Evolutionary conservation across 805 yeast genomes (phyloP).

Genomic region (Saccharomyces kudriavzevii): DNA sequence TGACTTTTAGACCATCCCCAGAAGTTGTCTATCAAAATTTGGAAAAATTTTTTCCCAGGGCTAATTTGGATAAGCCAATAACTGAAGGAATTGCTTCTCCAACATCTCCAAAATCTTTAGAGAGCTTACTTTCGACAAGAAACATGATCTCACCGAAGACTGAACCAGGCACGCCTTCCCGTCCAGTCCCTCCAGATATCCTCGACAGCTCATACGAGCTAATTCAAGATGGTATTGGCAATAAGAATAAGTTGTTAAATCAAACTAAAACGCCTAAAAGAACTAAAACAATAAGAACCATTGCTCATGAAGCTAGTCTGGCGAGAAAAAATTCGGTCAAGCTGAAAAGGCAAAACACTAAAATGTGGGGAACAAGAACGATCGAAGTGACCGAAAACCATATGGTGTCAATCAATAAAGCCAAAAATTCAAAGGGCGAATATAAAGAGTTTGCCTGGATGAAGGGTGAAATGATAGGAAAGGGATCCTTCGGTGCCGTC

Average conservation of each 20-base stretch:
- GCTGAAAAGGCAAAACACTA: conserved; percentile 73
- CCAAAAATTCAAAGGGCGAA: conserved; percentile 57
- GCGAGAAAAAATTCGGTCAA: conserved; percentile 37
- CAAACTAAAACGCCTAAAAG: conserved; percentile 37
- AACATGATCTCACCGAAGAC: neutral
- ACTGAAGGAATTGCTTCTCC: conserved; percentile 64
- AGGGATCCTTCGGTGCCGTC: conserved; percentile 94
- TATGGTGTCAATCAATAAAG: conserved; percentile 55
- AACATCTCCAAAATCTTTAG: conserved; percentile 37
- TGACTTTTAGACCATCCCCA: conserved; percentile 89
- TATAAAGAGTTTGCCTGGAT: conserved; percentile 93
- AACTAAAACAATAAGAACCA: conserved; percentile 86
- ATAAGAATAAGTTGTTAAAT: neutral
- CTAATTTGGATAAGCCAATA: conserved; percentile 87
- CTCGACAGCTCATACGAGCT: neutral
- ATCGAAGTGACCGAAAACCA: conserved; percentile 80
- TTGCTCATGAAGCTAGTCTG: conserved; percentile 83
- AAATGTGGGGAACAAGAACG: conserved; percentile 94
- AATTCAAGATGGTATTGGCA: neutral
- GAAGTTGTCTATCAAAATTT: conserved; percentile 88
- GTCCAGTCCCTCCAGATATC: neutral
- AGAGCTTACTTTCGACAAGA: conserved; percentile 2
- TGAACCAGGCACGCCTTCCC: neutral
- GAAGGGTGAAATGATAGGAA: conserved; percentile 92
- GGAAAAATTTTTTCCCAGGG: conserved; percentile 85